Percentiles rank a stretch among this genome's conserved stretches.
Evolutionary conservation across 1,284 basidiomycete species (phyloP).

Genomic region (Puccinia novopanici): DNA sequence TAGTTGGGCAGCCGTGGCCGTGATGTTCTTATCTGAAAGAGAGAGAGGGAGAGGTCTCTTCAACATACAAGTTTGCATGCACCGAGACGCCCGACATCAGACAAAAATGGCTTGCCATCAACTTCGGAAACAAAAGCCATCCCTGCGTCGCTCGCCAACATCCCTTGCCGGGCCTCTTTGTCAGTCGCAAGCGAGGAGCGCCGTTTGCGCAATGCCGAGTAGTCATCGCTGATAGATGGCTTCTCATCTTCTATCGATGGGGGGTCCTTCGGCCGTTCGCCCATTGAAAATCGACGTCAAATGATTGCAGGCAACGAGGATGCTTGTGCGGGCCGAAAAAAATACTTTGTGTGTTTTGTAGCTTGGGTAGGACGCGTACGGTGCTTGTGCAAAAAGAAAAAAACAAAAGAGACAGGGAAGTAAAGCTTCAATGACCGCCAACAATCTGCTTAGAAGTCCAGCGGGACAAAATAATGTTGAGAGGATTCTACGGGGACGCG

Average conservation of each 20-base stretch:
- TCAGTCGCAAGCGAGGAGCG: conserved; percentile 24
- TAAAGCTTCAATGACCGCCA: background rate
- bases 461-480: background rate
- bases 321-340: too few species aligned
- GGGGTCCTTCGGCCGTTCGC: background rate
- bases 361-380: background rate
- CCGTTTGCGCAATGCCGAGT: background rate
- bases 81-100: background rate
- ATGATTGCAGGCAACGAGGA: background rate
- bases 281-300: too few species aligned
- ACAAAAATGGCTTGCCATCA: conserved; percentile 17
- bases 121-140: conserved; percentile 29
- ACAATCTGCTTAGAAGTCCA: background rate
- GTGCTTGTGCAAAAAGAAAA: background rate
- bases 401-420: too few species aligned
- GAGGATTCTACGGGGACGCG: background rate
- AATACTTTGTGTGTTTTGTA: background rate
- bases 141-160: conserved; percentile 14
- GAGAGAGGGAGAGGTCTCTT: background rate
- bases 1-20: conserved; percentile 28
- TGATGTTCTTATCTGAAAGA: conserved; percentile 16
- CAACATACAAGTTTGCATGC: background rate
- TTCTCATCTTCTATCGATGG: conserved; percentile 11
- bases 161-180: conserved; percentile 20
- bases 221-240: background rate